Conservation (phyloP, 371 early-diverging fungal genomes). For the Encephalitozoon intestinalis region DNA sequence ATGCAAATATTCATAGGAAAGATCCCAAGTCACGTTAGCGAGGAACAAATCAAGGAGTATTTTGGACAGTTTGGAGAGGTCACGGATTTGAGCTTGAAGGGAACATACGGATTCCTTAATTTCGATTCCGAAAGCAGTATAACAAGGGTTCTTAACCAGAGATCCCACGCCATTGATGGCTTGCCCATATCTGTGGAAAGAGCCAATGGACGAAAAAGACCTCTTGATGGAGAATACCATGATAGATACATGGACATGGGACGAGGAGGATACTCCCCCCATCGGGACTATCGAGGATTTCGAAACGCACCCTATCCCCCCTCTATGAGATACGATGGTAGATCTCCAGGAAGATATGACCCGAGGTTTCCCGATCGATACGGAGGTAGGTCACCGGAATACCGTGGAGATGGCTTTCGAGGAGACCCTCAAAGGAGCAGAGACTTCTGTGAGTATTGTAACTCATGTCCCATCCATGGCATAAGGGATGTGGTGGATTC, state of each 20-base stretch:
- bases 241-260: not conserved
- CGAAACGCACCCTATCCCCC: not conserved
- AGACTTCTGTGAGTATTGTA: conserved; percentile 22
- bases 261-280: not conserved
- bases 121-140: conserved; percentile 8
- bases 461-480: conserved; percentile 22
- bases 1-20: conserved; percentile 43
- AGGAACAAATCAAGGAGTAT: conserved; percentile 27
- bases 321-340: not conserved
- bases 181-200: conserved; percentile 22
- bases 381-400: not conserved
- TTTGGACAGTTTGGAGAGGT: conserved; percentile 40
- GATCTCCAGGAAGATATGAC: not conserved
- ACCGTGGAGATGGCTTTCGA: not conserved
- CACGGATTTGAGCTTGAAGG: conserved; percentile 25
- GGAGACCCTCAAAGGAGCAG: conserved; percentile 8
- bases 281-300: not conserved
- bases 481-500: not conserved
- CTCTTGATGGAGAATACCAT: not conserved
- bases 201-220: conserved; percentile 10
- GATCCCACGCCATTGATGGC: conserved; percentile 21
- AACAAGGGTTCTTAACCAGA: conserved; percentile 11
- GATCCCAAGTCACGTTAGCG: conserved; percentile 17
- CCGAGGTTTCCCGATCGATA: conserved; percentile 7
- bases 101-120: conserved; percentile 28